phyloP scores from a whole-genome alignment of 257 asterid species.

The Fraxinus quadrangulata region DNA sequence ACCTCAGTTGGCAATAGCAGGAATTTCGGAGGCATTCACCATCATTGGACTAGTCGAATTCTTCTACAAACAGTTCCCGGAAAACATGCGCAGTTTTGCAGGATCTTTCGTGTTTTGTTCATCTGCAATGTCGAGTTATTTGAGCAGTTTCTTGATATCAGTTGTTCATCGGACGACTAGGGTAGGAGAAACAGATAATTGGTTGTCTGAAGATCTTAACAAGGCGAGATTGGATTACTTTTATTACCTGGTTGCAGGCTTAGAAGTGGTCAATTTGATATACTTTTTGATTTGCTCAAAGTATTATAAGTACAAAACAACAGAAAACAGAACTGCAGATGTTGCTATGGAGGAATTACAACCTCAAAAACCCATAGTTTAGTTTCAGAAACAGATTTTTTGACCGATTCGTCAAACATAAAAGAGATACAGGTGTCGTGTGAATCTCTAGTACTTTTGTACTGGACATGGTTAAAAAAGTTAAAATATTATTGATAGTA shows the following conservation, averaged over 20 bases:
- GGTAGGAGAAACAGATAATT: constrained; percentile 24
- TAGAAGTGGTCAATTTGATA: constrained; percentile 39
- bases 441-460: not conserved
- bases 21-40: constrained; percentile 43
- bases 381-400: not conserved
- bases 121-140: constrained; percentile 36
- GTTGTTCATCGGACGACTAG: constrained; percentile 31
- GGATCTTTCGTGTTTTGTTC: constrained; percentile 43
- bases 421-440: not conserved
- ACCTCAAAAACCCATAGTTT: constrained; percentile 24
- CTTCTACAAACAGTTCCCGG: constrained; percentile 56
- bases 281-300: constrained; percentile 45
- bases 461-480: not conserved
- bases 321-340: constrained; percentile 14
- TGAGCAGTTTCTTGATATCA: constrained; percentile 41
- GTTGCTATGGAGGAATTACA: constrained; percentile 42
- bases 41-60: constrained; percentile 44
- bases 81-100: constrained; percentile 54
- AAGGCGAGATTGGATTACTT: constrained; percentile 51
- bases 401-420: not conserved
- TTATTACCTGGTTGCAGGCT: constrained; percentile 44
- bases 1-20: constrained; percentile 37
- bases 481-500: no score
- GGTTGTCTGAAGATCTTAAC: constrained; percentile 53
- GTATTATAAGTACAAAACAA: constrained; percentile 44